Conservation (phyloP, 2,329 filamentous ascomycete species). For the Penicillium sclerotigenum region DNA sequence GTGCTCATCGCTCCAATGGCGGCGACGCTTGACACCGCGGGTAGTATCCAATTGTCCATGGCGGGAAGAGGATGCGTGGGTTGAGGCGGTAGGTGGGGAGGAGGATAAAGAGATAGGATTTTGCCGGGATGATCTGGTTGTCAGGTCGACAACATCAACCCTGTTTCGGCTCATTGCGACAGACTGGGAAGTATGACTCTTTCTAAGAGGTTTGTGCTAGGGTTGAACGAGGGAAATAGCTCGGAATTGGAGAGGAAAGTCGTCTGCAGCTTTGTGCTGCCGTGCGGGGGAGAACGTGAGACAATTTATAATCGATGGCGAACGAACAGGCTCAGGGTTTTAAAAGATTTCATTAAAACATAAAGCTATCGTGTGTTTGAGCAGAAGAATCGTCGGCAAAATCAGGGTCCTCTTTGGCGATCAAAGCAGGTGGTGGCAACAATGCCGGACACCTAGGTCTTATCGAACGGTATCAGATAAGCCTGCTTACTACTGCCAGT, state of each 20-base stretch:
- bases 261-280: neutral
- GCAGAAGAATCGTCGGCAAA: neutral
- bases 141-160: conserved; percentile 3
- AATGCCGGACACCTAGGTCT: neutral
- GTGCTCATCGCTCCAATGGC: neutral
- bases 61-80: neutral
- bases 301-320: neutral
- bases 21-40: conserved; percentile 16
- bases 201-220: neutral
- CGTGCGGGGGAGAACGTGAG: neutral
- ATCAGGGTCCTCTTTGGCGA: neutral
- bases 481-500: neutral
- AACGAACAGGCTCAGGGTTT: neutral
- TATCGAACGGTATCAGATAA: neutral
- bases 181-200: too few relatives aligned
- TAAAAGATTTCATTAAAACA: too few relatives aligned
- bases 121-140: neutral
- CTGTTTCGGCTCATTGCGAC: neutral
- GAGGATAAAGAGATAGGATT: neutral
- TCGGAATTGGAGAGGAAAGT: neutral
- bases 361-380: neutral
- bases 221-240: neutral
- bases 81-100: neutral
- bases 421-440: neutral
- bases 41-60: neutral